phyloP scores from a whole-genome alignment of 2,329 filamentous ascomycete genomes.

The Epichloe elymi region DNA sequence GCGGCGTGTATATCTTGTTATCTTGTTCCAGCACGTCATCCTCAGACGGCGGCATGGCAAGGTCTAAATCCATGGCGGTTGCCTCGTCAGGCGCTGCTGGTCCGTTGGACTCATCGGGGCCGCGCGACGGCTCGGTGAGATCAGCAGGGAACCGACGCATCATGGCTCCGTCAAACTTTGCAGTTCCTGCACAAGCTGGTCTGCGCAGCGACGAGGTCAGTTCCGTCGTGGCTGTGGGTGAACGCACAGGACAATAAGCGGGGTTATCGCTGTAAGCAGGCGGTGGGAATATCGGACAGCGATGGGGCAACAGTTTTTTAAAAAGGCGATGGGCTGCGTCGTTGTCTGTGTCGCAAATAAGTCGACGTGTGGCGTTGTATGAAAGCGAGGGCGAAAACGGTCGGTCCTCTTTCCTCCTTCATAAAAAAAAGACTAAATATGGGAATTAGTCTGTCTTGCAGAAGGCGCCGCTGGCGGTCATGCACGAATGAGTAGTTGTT shows the following conservation, averaged over 20 bases:
- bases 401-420: too few relatives aligned
- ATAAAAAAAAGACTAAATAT: too few relatives aligned
- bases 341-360: too few relatives aligned
- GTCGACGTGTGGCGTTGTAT: too few relatives aligned
- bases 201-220: conserved; percentile 1
- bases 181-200: background rate
- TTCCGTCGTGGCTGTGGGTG: background rate
- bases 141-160: conserved; percentile 32
- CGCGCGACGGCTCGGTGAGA: conserved; percentile 28
- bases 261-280: background rate
- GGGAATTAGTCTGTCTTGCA: background rate
- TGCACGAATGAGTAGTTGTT: background rate
- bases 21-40: conserved; percentile 24
- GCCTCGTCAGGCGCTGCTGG: conserved; percentile 18
- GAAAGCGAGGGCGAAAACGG: too few relatives aligned
- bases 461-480: background rate
- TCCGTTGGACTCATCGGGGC: conserved; percentile 22
- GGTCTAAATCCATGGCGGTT: conserved; percentile 21
- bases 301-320: too few relatives aligned
- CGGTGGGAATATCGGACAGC: too few relatives aligned
- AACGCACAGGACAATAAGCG: background rate
- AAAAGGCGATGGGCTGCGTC: too few relatives aligned
- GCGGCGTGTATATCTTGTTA: conserved; percentile 42
- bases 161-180: conserved; percentile 9
- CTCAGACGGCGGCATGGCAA: conserved; percentile 25